Base-by-base conservation (phyloP, 1,139 yeast genomes). In the Tardiomyces blankii region DNA sequence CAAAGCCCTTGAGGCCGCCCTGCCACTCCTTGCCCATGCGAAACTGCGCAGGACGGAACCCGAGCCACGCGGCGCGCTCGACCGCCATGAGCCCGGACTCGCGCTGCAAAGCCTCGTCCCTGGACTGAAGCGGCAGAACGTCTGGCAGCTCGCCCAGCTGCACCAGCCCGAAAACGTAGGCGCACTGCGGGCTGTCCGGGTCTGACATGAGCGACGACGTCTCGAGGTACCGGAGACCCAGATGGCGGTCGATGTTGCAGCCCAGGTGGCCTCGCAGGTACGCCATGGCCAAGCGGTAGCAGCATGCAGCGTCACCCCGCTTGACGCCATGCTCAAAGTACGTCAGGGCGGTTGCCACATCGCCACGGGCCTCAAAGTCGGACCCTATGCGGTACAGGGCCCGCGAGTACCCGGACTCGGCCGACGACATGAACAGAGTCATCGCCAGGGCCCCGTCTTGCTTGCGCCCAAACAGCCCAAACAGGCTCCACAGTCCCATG, bases 11-110 rank as follows among this genome's bases (percentile, higher is more conserved):
- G 35, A 60, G 63, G 12, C 61, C 63, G 8, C 62, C 62, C 45
- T 66, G 68, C 62, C 67, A 66, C 2, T 70, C 68, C 38, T 60
- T 57, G 14, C 69, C 71, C 61, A 69, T 60, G 8, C 70, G 58
- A 14, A 66, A 54, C 42, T 64, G 57, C 11, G 73, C 72, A 3
- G 70, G 70, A 3, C 64, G 61, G 42, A 60, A 64, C 5, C 67
- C 67, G 13, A 66, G 54, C 56, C 59, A 53, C 1, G 72, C 70
- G 0, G 70, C 61, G 38, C 62, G 54, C 43, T 63, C 65, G 32
- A 66, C 48, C 12, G 65, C 62, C 42, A 54, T 51, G 14, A 64
- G 50, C 3, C 67, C 69, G 1, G 54, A 50, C 16, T 51, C 51
- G 8, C 41, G 38, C 35, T 30, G 35, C n/a, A 30, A 11, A n/a